A percentile compares a stretch with the other conserved stretches of the same genome.
These are phyloP conservation scores for Parmales sp. DNA, from an alignment of 108 stramenopile species.

Conservation along the genomic window DNA sequence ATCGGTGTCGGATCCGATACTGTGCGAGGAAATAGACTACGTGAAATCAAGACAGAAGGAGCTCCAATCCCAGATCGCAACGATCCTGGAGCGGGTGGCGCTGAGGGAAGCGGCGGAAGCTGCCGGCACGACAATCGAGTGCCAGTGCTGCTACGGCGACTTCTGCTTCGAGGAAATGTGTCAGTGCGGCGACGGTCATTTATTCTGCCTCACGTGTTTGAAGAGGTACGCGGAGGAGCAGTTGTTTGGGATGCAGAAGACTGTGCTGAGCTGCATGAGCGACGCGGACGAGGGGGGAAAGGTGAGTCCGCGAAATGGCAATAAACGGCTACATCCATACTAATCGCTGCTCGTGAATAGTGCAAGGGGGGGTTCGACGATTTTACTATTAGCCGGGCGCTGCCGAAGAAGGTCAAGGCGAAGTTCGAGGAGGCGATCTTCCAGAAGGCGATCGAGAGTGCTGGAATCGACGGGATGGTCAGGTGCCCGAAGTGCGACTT, in stretches of 20 bases:
- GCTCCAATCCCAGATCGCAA: conserved; percentile 15
- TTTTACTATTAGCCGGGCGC: conserved; percentile 40
- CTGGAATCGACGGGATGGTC: conserved; percentile 13
- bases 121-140: conserved; percentile 34
- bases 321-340: too few relatives aligned
- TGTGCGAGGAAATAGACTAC: conserved; percentile 18
- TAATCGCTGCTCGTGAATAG: too few relatives aligned
- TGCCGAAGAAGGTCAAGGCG: conserved; percentile 48
- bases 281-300: not conserved
- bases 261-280: conserved; percentile 60
- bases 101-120: not conserved
- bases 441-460: not conserved
- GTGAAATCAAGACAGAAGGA: conserved; percentile 15
- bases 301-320: too few relatives aligned
- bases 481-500: conserved; percentile 68
- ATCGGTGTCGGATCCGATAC: conserved; percentile 4
- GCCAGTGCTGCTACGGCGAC: conserved; percentile 60
- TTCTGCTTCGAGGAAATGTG: conserved; percentile 66
- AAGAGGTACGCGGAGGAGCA: conserved; percentile 50
- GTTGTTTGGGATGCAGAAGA: conserved; percentile 23
- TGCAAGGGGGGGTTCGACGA: conserved; percentile 41
- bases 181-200: conserved; percentile 56
- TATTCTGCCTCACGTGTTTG: conserved; percentile 67
- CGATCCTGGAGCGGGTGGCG: conserved; percentile 12
- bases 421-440: conserved; percentile 58